Evolutionary conservation across 2,329 filamentous ascomycete species (phyloP).

Genomic region (Massarina eburnea): DNA sequence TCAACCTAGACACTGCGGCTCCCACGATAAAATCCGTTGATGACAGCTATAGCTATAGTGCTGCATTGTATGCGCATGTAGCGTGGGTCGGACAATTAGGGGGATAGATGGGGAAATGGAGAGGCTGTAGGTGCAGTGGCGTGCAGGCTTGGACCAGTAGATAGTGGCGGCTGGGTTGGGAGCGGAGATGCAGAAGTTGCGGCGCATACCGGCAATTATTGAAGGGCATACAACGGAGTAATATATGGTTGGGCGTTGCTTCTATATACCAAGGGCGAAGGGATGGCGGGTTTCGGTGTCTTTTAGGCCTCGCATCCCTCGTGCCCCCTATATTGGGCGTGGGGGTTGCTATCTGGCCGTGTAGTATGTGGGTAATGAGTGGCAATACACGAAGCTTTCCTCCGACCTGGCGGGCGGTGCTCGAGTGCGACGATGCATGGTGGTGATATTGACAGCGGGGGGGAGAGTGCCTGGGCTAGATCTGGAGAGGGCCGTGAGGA

Average conservation of each 20-base stretch:
- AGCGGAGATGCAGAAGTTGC: slow-evolving; percentile 10
- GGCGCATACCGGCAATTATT: slow-evolving; percentile 7
- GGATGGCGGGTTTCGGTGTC: slow-evolving; percentile 6
- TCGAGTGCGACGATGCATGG: background rate
- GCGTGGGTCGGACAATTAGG: slow-evolving; percentile 11
- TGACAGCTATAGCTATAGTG: slow-evolving; percentile 37
- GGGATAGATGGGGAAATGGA: background rate
- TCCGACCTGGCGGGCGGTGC: slow-evolving; percentile 2
- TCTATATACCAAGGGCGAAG: background rate
- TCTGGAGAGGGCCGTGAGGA: slow-evolving; percentile 1
- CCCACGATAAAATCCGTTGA: slow-evolving; percentile 30
- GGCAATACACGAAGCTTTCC: background rate
- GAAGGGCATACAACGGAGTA: slow-evolving; percentile 6
- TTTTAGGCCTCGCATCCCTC: background rate
- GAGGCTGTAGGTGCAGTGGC: slow-evolving; percentile 7
- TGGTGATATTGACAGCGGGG: slow-evolving; percentile 7
- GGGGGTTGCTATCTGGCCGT: no score
- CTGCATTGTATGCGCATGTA: slow-evolving; percentile 25
- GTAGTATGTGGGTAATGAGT: background rate
- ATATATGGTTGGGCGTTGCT: slow-evolving; percentile 23
- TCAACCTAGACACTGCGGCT: background rate
- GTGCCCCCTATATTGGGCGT: background rate
- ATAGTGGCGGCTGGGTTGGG: slow-evolving; percentile 5
- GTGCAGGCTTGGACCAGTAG: slow-evolving; percentile 1
- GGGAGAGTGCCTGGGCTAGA: slow-evolving; percentile 1